Conservation (phyloP, 345 rosid species). For the Linum trigynum region DNA sequence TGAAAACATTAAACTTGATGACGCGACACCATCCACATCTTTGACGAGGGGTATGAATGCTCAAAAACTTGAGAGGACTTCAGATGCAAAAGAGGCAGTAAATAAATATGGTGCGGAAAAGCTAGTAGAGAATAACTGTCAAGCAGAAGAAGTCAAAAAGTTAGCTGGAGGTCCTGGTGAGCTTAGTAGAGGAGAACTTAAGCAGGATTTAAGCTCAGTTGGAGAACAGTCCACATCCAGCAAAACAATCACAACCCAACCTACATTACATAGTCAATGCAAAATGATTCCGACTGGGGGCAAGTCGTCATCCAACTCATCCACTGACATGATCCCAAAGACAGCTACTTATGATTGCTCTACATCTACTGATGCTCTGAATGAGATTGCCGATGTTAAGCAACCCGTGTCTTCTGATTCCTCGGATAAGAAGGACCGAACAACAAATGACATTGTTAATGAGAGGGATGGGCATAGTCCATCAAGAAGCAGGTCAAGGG, state of each 20-base stretch:
- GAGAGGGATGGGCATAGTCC: conserved; percentile 31
- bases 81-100: conserved; percentile 26
- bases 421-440: conserved; percentile 29
- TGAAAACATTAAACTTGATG: conserved; percentile 28
- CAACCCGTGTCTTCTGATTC: conserved; percentile 29
- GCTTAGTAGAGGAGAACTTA: conserved; percentile 19
- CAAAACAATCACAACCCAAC: conserved; percentile 25
- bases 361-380: conserved; percentile 40
- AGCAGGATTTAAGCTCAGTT: conserved; percentile 23
- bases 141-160: conserved; percentile 27
- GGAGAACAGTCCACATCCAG: conserved; percentile 35
- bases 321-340: conserved; percentile 25
- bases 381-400: conserved; percentile 27
- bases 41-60: conserved; percentile 30
- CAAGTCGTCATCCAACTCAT: conserved; percentile 34
- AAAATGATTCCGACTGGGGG: conserved; percentile 39
- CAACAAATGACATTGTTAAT: conserved; percentile 29
- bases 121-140: conserved; percentile 14
- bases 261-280: conserved; percentile 25
- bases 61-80: conserved; percentile 24
- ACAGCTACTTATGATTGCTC: conserved; percentile 31
- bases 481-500: conserved; percentile 37
- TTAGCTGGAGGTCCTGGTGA: conserved; percentile 17
- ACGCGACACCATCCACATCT: conserved; percentile 23
- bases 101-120: neutral